Evolutionary conservation across 192 early-diverging fungal genomes (phyloP), one percentile per base, ranked within the genome.

Genomic region (Coemansia sp.): DNA sequence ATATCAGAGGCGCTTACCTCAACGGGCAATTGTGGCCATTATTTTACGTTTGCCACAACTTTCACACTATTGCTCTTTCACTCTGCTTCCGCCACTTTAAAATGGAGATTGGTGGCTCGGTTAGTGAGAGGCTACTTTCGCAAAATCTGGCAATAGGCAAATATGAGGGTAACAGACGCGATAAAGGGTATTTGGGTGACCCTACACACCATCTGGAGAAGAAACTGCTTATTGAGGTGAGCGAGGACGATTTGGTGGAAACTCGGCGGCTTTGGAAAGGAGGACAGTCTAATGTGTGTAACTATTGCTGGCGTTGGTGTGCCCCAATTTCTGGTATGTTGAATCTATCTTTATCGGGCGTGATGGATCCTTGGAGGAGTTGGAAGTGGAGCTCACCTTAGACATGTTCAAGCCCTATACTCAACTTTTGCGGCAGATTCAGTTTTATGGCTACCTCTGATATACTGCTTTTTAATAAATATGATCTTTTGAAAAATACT

Each of bases 201-300:
- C 43, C 43, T 3, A 12, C 60, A 27, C 29, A 38, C 60, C 60
- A 36, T 9, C n/a, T 36, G 29, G 60, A 29, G 29, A 29, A 29
- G 29, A 29, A 29, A 29, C 29, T 29, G 29, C 29, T 29, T 29
- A 29, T 29, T 29, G 29, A 29, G 29, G 29, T 29, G 29, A 29
- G 29, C 29, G 29, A 29, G 29, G 29, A 29, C 29, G 29, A 29
- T 29, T 29, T 29, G 29, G 29, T 29, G 29, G 29, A 29, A 29
- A 16, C 75, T 46, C 90, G 43, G 5, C 5, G 15, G 10, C 43
- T 16, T 16, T 13, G 43, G 15, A 15, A 16, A 44, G 43, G 12
- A 44, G 16, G 13, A 44, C 3, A 44, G 12, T 44, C 16, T 44
- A 16, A 44, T 16, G 43, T 44, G 43, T 44, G 3, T 18, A 5